Base-by-base conservation (phyloP, 768 basidiomycete genomes). In the Tylopilus sp. region DNA sequence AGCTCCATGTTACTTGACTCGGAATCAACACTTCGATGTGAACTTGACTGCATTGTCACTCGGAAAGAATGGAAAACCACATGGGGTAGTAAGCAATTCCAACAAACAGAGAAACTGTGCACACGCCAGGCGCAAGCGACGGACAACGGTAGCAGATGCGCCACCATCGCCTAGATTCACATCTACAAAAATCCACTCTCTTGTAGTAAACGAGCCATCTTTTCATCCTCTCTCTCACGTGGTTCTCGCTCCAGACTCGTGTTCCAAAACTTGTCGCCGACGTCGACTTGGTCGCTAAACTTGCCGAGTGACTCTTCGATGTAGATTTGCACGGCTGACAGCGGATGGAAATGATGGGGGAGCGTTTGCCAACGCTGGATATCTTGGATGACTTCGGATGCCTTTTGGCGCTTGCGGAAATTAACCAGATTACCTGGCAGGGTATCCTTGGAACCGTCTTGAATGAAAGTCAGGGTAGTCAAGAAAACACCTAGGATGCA, bases 311-410 rank as follows among this genome's bases (percentile, higher is more conserved):
- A 83, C 43, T 89, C 85, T 53, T 88, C 85, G 55, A 99, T 81
- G 68, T 84, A 97, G 23, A 76, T 73, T 48, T 82, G 80, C 23
- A 98, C 82, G 1, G 76, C 53, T 0, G 80, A 76, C 15, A 95
- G 81, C 6, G 77, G 71, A 30, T 80, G 76, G 56, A 95, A 82
- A 69, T 95, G 94, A 75, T 93, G 98, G 2, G 90, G 85, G 57
- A 85, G 83, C 6, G 88, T 80, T 67, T 99, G 97, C 83, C 95
- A 98, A 25, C 91, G 86, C 67, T 97, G 91, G 67, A 99, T 98
- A 67, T 98, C 94, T 56, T 86, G 85, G 60, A 99, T 92, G 59
- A 98, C 90, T 65, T 97, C 95, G n/a, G 94, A 92, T 0, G 93
- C 86, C 70, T 91, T 91, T 61, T 91, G 86, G 17, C 95, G 88